phyloP scores from a whole-genome alignment of 2,329 filamentous ascomycete genomes.

The Teratosphaeria nubilosa region DNA sequence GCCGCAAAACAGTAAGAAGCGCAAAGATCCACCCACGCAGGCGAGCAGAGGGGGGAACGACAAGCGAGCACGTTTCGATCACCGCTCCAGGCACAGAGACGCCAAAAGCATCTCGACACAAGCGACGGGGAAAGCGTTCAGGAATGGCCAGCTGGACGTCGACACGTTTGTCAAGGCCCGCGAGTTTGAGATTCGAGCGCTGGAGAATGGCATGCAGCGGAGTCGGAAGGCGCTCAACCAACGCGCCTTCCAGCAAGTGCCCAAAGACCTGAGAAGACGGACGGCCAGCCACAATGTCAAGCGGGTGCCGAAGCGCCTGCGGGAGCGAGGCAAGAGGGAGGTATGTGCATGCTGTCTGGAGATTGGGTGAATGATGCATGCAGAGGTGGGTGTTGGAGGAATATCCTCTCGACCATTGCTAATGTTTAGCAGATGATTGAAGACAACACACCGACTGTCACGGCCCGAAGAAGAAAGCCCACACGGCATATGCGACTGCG shows the following conservation, averaged over 20 bases:
- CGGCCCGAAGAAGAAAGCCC: slow-evolving; percentile 52
- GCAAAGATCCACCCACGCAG: neutral
- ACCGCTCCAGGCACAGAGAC: slow-evolving; percentile 25
- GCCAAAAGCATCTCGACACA: slow-evolving; percentile 39
- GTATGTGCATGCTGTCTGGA: slow-evolving; percentile 9
- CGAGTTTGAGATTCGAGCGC: slow-evolving; percentile 77
- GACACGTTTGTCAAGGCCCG: slow-evolving; percentile 74
- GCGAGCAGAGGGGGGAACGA: neutral
- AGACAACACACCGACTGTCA: slow-evolving; percentile 81
- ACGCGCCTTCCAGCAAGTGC: slow-evolving; percentile 84
- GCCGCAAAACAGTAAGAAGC: slow-evolving; percentile 4
- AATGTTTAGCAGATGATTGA: slow-evolving; percentile 57
- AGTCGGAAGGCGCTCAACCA: slow-evolving; percentile 55
- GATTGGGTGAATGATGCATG: slow-evolving; percentile 1
- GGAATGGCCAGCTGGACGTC: slow-evolving; percentile 71
- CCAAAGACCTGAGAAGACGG: slow-evolving; percentile 69
- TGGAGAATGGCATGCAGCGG: slow-evolving; percentile 71
- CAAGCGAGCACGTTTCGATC: slow-evolving; percentile 7
- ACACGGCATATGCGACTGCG: slow-evolving; percentile 47
- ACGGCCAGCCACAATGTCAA: slow-evolving; percentile 95
- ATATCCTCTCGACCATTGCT: neutral
- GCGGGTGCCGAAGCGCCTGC: slow-evolving; percentile 69
- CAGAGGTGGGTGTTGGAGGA: slow-evolving; percentile 10
- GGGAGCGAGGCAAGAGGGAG: slow-evolving; percentile 56
- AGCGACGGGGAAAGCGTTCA: slow-evolving; percentile 44